phyloP scores from a whole-genome alignment of 148 eudicot genomes.

The Nyssa sinensis region DNA sequence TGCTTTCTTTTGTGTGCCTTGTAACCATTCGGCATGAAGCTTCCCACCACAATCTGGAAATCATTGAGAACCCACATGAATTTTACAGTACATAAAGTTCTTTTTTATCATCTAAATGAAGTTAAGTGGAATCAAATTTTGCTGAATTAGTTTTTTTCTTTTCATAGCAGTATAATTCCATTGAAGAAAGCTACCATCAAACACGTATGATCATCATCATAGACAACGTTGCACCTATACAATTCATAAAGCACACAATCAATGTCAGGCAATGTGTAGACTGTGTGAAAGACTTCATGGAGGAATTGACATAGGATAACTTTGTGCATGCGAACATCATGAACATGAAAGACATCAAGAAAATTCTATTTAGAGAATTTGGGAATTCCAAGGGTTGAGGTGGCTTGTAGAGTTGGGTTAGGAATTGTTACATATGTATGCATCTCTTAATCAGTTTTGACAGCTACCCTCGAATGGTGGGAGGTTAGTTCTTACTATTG shows the following conservation, averaged over 20 bases:
- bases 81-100: not conserved
- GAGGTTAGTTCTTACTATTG: not conserved
- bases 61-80: not conserved
- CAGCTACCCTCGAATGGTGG: too few relatives aligned
- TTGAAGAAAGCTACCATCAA: not conserved
- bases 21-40: slow-evolving; percentile 41
- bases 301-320: not conserved
- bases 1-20: slow-evolving; percentile 47
- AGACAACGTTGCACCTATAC: not conserved
- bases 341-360: not conserved
- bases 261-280: not conserved
- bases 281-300: not conserved
- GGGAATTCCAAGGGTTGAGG: not conserved
- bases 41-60: slow-evolving; percentile 62
- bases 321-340: not conserved
- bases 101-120: too few relatives aligned
- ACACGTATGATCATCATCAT: not conserved
- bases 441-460: too few relatives aligned
- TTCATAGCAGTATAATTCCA: not conserved
- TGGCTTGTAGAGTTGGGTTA: not conserved
- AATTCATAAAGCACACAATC: not conserved
- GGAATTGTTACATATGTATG: too few relatives aligned
- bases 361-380: not conserved
- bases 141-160: not conserved
- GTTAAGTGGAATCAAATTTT: not conserved